Percentiles rank a stretch among this genome's conserved stretches.
These are phyloP conservation scores for Exophiala mesophila DNA, from an alignment of 2,329 filamentous ascomycete genomes.

Conservation along the genomic window DNA sequence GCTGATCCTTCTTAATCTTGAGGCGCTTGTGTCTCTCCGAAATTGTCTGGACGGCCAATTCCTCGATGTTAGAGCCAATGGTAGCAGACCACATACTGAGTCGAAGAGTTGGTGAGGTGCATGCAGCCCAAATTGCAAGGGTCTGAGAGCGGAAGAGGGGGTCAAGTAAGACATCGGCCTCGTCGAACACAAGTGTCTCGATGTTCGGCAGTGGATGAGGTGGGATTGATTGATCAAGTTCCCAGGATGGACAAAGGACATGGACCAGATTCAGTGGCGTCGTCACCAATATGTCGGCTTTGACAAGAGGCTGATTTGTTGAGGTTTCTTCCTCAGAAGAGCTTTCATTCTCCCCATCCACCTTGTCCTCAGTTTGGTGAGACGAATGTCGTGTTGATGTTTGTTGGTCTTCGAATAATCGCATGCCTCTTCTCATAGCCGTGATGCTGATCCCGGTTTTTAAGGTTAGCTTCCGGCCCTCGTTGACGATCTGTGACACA, in stretches of 20 bases:
- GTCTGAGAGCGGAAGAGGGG: slow-evolving; percentile 87
- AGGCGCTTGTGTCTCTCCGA: slow-evolving; percentile 47
- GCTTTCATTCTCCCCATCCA: slow-evolving; percentile 35
- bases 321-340: slow-evolving; percentile 37
- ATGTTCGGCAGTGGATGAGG: slow-evolving; percentile 59
- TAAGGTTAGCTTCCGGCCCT: slow-evolving; percentile 73
- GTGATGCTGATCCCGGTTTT: slow-evolving; percentile 76
- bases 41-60: slow-evolving; percentile 66
- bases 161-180: slow-evolving; percentile 91
- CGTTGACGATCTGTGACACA: slow-evolving; percentile 72
- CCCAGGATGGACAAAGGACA: slow-evolving; percentile 51
- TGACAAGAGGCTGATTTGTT: slow-evolving; percentile 47
- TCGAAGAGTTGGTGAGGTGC: slow-evolving; percentile 63
- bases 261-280: slow-evolving; percentile 76
- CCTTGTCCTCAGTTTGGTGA: slow-evolving; percentile 30
- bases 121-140: slow-evolving; percentile 74
- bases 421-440: slow-evolving; percentile 81
- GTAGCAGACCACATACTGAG: slow-evolving; percentile 92
- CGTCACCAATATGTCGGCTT: slow-evolving; percentile 73
- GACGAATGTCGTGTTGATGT: slow-evolving; percentile 32
- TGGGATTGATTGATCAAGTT: slow-evolving; percentile 32
- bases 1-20: slow-evolving; percentile 28
- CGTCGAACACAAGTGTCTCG: slow-evolving; percentile 74
- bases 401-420: slow-evolving; percentile 39
- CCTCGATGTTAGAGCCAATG: slow-evolving; percentile 89